Evolutionary conservation across 2,329 filamentous ascomycete genomes (phyloP).

Genomic region (Trichoderma breve): DNA sequence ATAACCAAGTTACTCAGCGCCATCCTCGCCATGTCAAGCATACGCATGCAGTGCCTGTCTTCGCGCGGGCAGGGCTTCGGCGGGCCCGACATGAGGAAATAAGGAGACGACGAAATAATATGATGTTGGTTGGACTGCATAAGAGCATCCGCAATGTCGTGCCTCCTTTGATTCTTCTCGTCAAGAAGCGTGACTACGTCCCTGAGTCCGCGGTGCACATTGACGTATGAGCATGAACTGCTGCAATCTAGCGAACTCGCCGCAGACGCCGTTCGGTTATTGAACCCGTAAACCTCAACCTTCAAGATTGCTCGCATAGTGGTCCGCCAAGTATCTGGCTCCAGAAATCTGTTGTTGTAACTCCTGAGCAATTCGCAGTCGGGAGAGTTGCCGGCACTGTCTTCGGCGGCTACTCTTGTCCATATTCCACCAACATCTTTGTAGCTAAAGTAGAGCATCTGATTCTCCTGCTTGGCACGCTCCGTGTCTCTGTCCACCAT

Average conservation of each 20-base stretch:
- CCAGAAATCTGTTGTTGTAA: constrained; percentile 47
- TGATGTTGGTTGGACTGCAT: constrained; percentile 43
- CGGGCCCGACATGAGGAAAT: constrained; percentile 27
- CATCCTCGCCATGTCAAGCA: constrained; percentile 53
- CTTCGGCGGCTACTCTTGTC: constrained; percentile 34
- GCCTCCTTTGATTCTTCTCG: constrained; percentile 46
- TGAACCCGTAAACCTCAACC: constrained; percentile 56
- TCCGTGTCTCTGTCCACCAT: constrained; percentile 54
- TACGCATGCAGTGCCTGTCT: constrained; percentile 45
- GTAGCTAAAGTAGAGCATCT: constrained; percentile 46
- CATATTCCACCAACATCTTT: constrained; percentile 50
- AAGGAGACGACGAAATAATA: constrained; percentile 26
- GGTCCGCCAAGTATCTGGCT: constrained; percentile 53
- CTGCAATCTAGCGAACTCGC: constrained; percentile 14
- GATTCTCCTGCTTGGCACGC: constrained; percentile 41
- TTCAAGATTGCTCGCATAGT: constrained; percentile 54
- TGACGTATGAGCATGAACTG: constrained; percentile 23
- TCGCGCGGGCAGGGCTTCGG: constrained; percentile 33
- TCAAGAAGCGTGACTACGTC: constrained; percentile 56
- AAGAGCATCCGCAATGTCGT: constrained; percentile 49
- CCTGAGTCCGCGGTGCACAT: constrained; percentile 48
- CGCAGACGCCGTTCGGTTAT: constrained; percentile 4
- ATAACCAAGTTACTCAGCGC: constrained; percentile 57
- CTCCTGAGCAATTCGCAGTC: constrained; percentile 22
- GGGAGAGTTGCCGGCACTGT: constrained; percentile 26